A percentile compares a stretch with the other conserved stretches of the same genome.
phyloP scores from a whole-genome alignment of 192 early-diverging fungal genomes.

The Kappamyces sp. region DNA sequence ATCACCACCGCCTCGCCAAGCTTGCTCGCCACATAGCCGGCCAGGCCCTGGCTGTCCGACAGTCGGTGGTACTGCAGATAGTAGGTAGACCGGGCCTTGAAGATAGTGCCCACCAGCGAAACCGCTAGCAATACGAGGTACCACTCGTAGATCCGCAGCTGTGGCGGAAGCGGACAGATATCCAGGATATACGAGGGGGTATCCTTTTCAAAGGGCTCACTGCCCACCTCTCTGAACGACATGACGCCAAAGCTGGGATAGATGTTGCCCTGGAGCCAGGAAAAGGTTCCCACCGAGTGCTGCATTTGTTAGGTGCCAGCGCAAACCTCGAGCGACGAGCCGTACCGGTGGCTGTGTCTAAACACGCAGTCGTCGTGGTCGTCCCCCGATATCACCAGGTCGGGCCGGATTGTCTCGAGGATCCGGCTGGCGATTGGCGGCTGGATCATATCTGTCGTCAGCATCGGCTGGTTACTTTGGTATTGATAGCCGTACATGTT shows the following conservation, averaged over 20 bases:
- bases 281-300: conserved; percentile 46
- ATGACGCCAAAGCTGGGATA: conserved; percentile 41
- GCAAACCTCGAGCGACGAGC: background rate
- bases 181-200: conserved; percentile 13
- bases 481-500: conserved; percentile 79
- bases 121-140: conserved; percentile 26
- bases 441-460: conserved; percentile 55
- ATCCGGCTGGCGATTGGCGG: conserved; percentile 50
- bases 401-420: conserved; percentile 53
- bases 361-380: conserved; percentile 83
- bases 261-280: conserved; percentile 44
- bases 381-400: conserved; percentile 78
- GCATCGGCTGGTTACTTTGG: conserved; percentile 46
- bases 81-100: background rate
- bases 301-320: conserved; percentile 4
- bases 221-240: conserved; percentile 17
- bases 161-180: conserved; percentile 30
- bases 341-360: conserved; percentile 10
- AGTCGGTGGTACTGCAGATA: background rate
- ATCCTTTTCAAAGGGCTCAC: background rate
- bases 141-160: conserved; percentile 36
- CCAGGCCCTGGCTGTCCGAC: background rate
- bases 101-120: conserved; percentile 15
- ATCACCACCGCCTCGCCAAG: too few species aligned
- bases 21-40: too few species aligned